These are phyloP conservation scores for Aureobasidium uvarum DNA, from an alignment of 2,329 filamentous ascomycete species.

Conservation along the genomic window DNA sequence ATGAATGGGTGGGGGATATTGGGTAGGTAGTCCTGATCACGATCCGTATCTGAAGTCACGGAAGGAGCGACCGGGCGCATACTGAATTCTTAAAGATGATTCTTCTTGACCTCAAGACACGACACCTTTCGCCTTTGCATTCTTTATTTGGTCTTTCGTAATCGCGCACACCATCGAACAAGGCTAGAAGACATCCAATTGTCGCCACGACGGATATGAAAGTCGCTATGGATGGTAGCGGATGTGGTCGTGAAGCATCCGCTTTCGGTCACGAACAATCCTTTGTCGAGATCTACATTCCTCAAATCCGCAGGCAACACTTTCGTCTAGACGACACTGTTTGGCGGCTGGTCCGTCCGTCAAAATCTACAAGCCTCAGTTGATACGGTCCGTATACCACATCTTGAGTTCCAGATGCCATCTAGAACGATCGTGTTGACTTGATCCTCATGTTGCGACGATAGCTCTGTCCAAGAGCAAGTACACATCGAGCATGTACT, in stretches of 20 bases:
- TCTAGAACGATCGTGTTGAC: not conserved
- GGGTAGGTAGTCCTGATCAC: not conserved
- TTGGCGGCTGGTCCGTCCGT: not conserved
- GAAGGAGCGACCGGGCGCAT: not conserved
- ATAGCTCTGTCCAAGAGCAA: not conserved
- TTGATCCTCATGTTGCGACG: not conserved
- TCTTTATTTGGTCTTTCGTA: not conserved
- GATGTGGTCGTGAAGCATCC: not conserved
- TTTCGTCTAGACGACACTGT: not conserved
- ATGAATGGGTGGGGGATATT: no score
- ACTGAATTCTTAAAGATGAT: not conserved
- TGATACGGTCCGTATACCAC: not conserved
- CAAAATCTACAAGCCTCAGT: no score
- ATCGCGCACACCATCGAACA: not conserved
- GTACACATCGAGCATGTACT: not conserved
- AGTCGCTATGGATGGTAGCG: not conserved
- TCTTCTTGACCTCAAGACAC: no score
- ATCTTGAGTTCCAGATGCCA: not conserved
- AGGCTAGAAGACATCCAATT: not conserved
- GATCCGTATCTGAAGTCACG: not conserved
- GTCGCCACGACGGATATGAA: not conserved
- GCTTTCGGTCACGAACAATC: slow-evolving; percentile 19
- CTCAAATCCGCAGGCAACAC: not conserved
- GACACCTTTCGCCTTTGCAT: not conserved
- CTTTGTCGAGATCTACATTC: slow-evolving; percentile 12